phyloP scores from a whole-genome alignment of 306 rosid genomes.

The Mucuna pruriens region DNA sequence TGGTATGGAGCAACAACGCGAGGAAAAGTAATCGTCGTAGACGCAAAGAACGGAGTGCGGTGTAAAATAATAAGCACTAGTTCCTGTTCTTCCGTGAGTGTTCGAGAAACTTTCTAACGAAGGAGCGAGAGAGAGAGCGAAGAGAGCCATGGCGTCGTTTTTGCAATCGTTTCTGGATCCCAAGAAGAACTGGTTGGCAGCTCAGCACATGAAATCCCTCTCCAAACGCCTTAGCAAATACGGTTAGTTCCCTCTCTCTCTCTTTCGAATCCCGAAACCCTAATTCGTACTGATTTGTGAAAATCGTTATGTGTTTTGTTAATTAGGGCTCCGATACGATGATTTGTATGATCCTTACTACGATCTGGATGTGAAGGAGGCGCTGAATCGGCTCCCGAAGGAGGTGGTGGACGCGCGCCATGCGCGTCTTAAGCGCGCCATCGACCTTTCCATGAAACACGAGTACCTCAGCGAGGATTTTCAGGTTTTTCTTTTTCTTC shows the following conservation, averaged over 20 bases:
- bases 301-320: background rate
- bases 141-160: conserved; percentile 65
- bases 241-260: conserved; percentile 47
- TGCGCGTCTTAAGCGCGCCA: conserved; percentile 94
- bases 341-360: conserved; percentile 86
- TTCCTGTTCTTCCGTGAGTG: background rate
- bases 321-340: conserved; percentile 88
- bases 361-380: conserved; percentile 91
- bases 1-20: background rate
- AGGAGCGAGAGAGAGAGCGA: background rate
- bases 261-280: conserved; percentile 38
- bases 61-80: background rate
- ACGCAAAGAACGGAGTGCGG: background rate
- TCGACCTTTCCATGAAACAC: conserved; percentile 98
- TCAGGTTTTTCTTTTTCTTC: conserved; percentile 57
- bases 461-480: conserved; percentile 79
- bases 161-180: conserved; percentile 72
- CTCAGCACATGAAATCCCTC: conserved; percentile 82
- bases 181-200: conserved; percentile 83
- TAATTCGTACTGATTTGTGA: background rate
- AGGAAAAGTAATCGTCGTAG: background rate
- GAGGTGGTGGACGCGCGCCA: conserved; percentile 92
- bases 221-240: conserved; percentile 76
- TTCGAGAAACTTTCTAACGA: conserved; percentile 19
- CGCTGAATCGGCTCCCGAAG: conserved; percentile 84